These are phyloP conservation scores for Penicillium angulare DNA, from an alignment of 495 filamentous ascomycete species.

Conservation along the genomic window DNA sequence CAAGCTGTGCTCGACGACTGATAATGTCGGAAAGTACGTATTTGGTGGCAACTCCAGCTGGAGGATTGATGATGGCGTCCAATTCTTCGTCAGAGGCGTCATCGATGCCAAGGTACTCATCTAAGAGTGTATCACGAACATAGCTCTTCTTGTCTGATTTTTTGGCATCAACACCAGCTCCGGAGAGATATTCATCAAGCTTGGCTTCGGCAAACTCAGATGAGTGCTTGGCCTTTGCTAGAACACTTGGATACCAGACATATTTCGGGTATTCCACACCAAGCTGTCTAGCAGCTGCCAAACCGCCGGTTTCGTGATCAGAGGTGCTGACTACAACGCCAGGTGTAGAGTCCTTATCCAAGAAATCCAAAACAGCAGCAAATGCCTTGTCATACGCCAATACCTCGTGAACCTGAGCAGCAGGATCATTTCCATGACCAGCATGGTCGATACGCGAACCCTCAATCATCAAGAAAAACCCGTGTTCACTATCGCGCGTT, in stretches of 20 bases:
- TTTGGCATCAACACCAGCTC: conserved; percentile 18
- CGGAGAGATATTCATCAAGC: conserved; percentile 55
- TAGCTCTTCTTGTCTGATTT: conserved; percentile 40
- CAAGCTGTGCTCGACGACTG: conserved; percentile 80
- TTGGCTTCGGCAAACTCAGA: conserved; percentile 63
- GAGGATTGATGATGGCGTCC: conserved; percentile 52
- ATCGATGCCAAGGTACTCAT: conserved; percentile 67
- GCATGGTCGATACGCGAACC: conserved; percentile 95
- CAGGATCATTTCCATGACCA: conserved; percentile 92
- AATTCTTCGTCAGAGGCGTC: conserved; percentile 75
- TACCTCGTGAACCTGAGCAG: conserved; percentile 92
- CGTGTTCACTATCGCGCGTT: conserved; percentile 80
- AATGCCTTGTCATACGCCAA: conserved; percentile 89
- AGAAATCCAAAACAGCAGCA: conserved; percentile 75
- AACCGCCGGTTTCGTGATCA: conserved; percentile 93
- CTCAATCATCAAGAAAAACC: conserved; percentile 98
- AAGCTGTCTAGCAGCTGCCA: conserved; percentile 76
- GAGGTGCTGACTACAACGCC: conserved; percentile 84
- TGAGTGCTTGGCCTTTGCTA: conserved; percentile 79
- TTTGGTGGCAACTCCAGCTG: conserved; percentile 41
- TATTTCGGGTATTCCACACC: conserved; percentile 69
- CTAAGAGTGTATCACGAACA: conserved; percentile 59
- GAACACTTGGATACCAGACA: conserved; percentile 78
- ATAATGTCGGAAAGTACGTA: conserved; percentile 81
- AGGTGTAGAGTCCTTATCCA: conserved; percentile 68